Conservation (phyloP, 1,284 basidiomycete species). For the Peniophora sp. region DNA sequence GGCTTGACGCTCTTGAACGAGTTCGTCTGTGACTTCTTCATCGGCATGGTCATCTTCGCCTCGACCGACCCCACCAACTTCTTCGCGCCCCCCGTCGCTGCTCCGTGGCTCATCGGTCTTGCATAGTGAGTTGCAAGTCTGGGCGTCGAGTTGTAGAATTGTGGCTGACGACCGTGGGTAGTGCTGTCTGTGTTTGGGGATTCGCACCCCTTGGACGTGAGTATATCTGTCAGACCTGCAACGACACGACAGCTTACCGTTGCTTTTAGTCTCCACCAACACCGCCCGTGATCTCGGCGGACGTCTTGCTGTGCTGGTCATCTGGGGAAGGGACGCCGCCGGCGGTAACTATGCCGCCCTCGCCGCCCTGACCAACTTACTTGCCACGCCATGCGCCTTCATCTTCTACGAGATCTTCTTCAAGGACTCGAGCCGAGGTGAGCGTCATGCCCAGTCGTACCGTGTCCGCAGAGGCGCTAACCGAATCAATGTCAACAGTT, state of each 20-base stretch:
- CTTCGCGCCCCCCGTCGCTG: constrained; percentile 42
- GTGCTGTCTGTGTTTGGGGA: constrained; percentile 51
- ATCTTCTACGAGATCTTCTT: constrained; percentile 48
- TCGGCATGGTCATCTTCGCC: constrained; percentile 52
- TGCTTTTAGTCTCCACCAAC: constrained; percentile 46
- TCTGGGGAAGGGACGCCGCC: constrained; percentile 47
- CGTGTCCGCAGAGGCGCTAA: too few relatives aligned
- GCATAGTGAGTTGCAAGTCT: constrained; percentile 36
- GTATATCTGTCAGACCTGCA: constrained; percentile 9
- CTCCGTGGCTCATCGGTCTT: constrained; percentile 45
- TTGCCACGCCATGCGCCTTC: constrained; percentile 45
- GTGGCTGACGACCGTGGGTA: constrained; percentile 15
- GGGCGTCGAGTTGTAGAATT: background rate
- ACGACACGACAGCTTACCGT: constrained; percentile 1
- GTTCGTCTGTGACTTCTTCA: constrained; percentile 56
- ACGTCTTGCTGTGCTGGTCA: constrained; percentile 45
- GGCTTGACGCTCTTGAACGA: constrained; percentile 58
- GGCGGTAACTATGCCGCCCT: constrained; percentile 58
- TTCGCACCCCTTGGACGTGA: constrained; percentile 44
- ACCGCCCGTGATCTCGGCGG: constrained; percentile 62
- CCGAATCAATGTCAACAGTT: too few relatives aligned
- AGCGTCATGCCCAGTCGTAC: constrained; percentile 8
- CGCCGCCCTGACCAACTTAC: constrained; percentile 57
- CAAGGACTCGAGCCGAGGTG: constrained; percentile 43
- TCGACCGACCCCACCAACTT: constrained; percentile 56